Evolutionary conservation across 1,284 basidiomycete species (phyloP).

Genomic region (Pseudozyma tsukubaensis): DNA sequence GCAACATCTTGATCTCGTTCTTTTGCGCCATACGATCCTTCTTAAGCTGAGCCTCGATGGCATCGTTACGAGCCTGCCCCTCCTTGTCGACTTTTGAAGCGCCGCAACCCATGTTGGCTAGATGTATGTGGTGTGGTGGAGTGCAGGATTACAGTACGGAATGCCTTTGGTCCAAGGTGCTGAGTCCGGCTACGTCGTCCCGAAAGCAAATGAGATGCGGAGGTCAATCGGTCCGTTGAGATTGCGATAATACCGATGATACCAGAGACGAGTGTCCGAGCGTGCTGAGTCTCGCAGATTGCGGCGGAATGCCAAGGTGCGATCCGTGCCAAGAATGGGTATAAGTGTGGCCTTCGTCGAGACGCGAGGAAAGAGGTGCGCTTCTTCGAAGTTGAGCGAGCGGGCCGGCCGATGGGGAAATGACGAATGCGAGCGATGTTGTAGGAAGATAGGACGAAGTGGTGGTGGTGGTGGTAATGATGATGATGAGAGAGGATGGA

Average conservation of each 20-base stretch:
- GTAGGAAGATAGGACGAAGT: not conserved
- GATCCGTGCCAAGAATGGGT: not conserved
- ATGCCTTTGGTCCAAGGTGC: no score
- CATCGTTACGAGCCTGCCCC: slow-evolving; percentile 76
- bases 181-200: no score
- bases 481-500: not conserved
- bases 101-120: slow-evolving; percentile 50
- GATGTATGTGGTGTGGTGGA: not conserved
- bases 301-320: not conserved
- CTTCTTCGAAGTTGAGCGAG: no score
- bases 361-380: no score
- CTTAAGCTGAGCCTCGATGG: slow-evolving; percentile 95
- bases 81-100: slow-evolving; percentile 64
- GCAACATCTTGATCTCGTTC: slow-evolving; percentile 82
- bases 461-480: not conserved
- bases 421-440: not conserved
- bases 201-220: no score
- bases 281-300: not conserved
- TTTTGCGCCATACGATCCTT: slow-evolving; percentile 88
- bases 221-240: not conserved
- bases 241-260: not conserved
- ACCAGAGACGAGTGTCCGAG: not conserved
- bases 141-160: not conserved
- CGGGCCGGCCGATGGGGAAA: not conserved
- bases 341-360: no score